These are phyloP conservation scores for Cardiospermum halicacabum DNA, from an alignment of 345 rosid genomes.

Conservation along the genomic window DNA sequence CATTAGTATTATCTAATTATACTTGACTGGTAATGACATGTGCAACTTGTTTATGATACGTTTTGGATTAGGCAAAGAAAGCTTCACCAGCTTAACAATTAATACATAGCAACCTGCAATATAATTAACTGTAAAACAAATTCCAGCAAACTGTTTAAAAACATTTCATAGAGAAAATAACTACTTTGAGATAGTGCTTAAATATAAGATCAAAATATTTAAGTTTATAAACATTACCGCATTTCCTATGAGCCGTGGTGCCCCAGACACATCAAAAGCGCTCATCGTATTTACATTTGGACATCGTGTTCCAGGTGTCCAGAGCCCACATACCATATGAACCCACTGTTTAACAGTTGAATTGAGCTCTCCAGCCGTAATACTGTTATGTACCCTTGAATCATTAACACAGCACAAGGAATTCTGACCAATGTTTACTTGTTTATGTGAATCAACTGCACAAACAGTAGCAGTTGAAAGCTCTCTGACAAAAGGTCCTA, in stretches of 20 bases:
- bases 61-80: neutral
- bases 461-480: slow-evolving; percentile 20
- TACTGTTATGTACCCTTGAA: slow-evolving; percentile 32
- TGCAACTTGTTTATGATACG: neutral
- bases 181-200: neutral
- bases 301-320: slow-evolving; percentile 51
- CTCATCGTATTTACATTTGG: slow-evolving; percentile 52
- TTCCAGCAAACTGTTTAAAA: neutral
- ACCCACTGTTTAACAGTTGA: slow-evolving; percentile 47
- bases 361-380: slow-evolving; percentile 34
- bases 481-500: slow-evolving; percentile 19
- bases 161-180: neutral
- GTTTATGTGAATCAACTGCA: slow-evolving; percentile 17
- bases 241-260: slow-evolving; percentile 20
- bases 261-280: slow-evolving; percentile 52
- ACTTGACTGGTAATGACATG: neutral
- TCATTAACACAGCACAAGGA: slow-evolving; percentile 9
- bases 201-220: neutral
- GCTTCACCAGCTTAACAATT: neutral
- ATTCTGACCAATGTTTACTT: slow-evolving; percentile 11
- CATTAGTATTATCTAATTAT: neutral
- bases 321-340: slow-evolving; percentile 58
- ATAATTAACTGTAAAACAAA: neutral
- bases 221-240: slow-evolving; percentile 23
- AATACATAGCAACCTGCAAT: neutral